Evolutionary conservation across 192 early-diverging fungal genomes (phyloP).

Genomic region (Thamnidium elegans): DNA sequence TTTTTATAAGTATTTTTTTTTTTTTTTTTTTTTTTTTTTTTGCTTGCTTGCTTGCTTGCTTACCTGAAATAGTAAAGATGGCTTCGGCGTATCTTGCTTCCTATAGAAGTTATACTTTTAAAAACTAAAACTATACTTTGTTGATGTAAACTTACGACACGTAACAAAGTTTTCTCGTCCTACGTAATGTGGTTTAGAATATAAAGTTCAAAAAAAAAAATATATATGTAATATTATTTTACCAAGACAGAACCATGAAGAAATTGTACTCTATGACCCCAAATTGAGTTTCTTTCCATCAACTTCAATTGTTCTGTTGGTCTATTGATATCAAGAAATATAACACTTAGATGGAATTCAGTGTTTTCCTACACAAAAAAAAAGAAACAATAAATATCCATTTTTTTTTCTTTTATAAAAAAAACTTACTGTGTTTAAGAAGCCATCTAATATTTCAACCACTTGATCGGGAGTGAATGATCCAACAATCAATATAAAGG

Average conservation of each 20-base stretch:
- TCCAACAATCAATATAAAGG: slow-evolving; percentile 43
- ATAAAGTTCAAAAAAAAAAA: not conserved
- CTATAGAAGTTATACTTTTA: slow-evolving; percentile 9
- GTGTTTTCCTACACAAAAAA: slow-evolving; percentile 6
- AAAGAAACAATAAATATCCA: not conserved
- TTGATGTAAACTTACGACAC: slow-evolving; percentile 3
- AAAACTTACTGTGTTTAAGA: slow-evolving; percentile 37
- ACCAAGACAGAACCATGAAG: slow-evolving; percentile 30
- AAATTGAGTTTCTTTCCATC: slow-evolving; percentile 33
- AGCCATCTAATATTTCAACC: slow-evolving; percentile 40
- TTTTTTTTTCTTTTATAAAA: slow-evolving; percentile 6
- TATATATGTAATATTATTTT: no score
- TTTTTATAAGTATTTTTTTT: not conserved
- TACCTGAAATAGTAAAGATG: slow-evolving; percentile 48
- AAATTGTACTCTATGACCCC: slow-evolving; percentile 33
- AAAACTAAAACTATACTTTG: not conserved
- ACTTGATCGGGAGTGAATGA: slow-evolving; percentile 40
- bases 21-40: not conserved
- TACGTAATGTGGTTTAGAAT: not conserved
- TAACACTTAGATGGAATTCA: slow-evolving; percentile 34
- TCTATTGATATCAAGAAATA: slow-evolving; percentile 42
- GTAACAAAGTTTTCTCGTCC: not conserved
- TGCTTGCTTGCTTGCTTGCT: no score
- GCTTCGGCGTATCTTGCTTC: slow-evolving; percentile 42
- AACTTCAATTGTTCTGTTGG: slow-evolving; percentile 44